Evolutionary conservation across 1,139 yeast species (phyloP), one percentile per base, ranked within the genome.

Genomic region (Arxiozyma slooffiae): DNA sequence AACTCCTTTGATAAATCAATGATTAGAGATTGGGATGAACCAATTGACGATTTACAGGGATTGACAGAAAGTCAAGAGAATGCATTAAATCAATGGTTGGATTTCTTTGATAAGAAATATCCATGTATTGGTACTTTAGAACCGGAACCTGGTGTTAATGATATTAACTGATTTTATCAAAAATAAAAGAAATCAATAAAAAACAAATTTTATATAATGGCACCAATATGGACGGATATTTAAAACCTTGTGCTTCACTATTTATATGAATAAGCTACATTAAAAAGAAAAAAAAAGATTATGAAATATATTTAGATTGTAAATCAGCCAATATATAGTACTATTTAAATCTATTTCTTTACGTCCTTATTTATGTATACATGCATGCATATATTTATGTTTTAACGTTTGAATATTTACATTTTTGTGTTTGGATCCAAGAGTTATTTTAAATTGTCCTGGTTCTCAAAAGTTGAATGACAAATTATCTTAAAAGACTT

Each of bases 11-110:
- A 92, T 48, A 66, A 74, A 38, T 77, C 71, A 2, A 72, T 75
- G 51, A 72, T 85, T 44, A 80, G 77, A 45, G 74, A 78, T 16
- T 71, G 82, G 64, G 82, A 79, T 53, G 72, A 80, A 55, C 94
- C 95, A 14, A 77, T 92, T 57, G 98, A 92, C 63, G 69, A 70
- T 16, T 73, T 92, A 54, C 63, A 69, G 0, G 92, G 80, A 56
- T 75, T 92, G 59, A 70, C 75, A 1, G 72, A 71, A 11, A 76
- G 75, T n/a, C 96, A 90, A 58, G 59, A 61, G 46, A 83, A 80
- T 51, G 76, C 94, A 1, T 72, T 94, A 60, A 79, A 85, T 56
- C 85, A 82, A 48, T 92, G 98, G 98, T 90, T 79, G 61, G 79
- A 79, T 50, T 92, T 82, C 67, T 92, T 90, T 66, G 80, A 77